Conservation (phyloP, 495 filamentous ascomycete genomes). For the Hypoxylon crocopeplum region DNA sequence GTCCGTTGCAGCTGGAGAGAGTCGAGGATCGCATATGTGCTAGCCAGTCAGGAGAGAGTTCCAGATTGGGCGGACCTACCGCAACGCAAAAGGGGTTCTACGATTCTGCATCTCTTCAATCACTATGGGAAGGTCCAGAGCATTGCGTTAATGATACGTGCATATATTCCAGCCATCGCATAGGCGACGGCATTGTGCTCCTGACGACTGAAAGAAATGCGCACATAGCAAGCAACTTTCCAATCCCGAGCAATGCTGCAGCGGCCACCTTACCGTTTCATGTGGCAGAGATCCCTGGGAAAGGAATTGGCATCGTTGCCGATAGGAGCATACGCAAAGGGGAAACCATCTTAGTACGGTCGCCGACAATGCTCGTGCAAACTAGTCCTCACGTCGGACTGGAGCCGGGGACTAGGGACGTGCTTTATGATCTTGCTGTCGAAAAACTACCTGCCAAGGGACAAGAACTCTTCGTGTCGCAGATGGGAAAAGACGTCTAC, state of each 20-base stretch:
- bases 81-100: background rate
- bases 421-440: conserved; percentile 43
- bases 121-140: conserved; percentile 49
- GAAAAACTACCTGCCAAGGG: conserved; percentile 34
- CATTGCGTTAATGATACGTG: conserved; percentile 48
- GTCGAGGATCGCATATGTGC: background rate
- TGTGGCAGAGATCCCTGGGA: conserved; percentile 41
- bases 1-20: background rate
- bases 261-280: conserved; percentile 34
- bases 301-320: conserved; percentile 50
- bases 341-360: conserved; percentile 46
- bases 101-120: background rate
- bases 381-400: conserved; percentile 38
- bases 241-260: conserved; percentile 12
- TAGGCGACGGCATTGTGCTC: conserved; percentile 42
- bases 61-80: background rate
- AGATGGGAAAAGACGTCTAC: conserved; percentile 42
- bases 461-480: conserved; percentile 38
- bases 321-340: conserved; percentile 46
- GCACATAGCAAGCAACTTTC: conserved; percentile 27
- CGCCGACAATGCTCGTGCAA: conserved; percentile 44
- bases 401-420: conserved; percentile 15
- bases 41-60: too few relatives aligned
- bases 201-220: conserved; percentile 43
- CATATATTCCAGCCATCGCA: conserved; percentile 38